Evolutionary conservation across 2,329 filamentous ascomycete species (phyloP).

Genomic region (Fusarium newnesense): DNA sequence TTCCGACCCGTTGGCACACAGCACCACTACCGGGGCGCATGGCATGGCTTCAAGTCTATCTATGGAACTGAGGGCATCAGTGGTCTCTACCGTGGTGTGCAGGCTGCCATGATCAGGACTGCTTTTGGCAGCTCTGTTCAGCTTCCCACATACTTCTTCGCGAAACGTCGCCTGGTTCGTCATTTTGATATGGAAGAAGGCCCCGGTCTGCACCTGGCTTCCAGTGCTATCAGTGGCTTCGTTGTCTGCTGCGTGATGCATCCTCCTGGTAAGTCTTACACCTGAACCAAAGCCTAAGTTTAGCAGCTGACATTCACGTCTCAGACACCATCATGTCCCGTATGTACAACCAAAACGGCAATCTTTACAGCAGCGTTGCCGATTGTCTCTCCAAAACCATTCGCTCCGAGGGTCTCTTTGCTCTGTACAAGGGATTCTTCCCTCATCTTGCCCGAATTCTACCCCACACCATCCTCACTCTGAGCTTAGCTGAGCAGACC

Average conservation of each 20-base stretch:
- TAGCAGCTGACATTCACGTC: neutral
- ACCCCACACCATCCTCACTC: conserved; percentile 93
- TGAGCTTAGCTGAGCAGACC: conserved; percentile 95
- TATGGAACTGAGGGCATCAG: conserved; percentile 78
- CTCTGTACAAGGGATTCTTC: conserved; percentile 97
- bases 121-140: conserved; percentile 97
- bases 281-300: neutral
- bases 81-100: conserved; percentile 90
- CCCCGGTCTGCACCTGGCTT: conserved; percentile 85
- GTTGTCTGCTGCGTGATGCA: conserved; percentile 99
- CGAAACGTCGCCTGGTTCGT: conserved; percentile 84
- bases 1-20: conserved; percentile 97
- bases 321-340: conserved; percentile 96
- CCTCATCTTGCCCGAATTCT: conserved; percentile 94
- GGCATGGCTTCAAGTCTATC: conserved; percentile 85
- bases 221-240: conserved; percentile 90
- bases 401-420: conserved; percentile 87
- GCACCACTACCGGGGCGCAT: conserved; percentile 87
- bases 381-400: conserved; percentile 94
- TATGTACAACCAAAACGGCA: conserved; percentile 98
- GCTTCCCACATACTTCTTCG: conserved; percentile 97
- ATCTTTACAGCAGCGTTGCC: conserved; percentile 92
- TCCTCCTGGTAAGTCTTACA: conserved; percentile 75
- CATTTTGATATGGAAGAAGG: conserved; percentile 93
- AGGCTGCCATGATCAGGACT: conserved; percentile 93